A percentile compares a stretch with the other conserved stretches of the same genome.
Conservation (phyloP, 495 filamentous ascomycete genomes). For the Talaromyces nanjingensis region DNA sequence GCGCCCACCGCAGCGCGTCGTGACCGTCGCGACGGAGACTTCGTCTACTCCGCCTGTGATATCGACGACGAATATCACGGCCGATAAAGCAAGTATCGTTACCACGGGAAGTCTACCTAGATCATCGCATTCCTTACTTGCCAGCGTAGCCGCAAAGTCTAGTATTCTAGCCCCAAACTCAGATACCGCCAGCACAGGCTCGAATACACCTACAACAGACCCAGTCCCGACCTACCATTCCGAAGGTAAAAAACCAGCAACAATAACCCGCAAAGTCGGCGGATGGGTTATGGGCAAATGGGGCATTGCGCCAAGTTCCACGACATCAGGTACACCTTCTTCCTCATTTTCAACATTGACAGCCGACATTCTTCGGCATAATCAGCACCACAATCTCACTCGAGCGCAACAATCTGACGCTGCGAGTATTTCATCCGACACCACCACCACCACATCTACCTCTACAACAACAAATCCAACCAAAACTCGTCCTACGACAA, state of each 20-base stretch:
- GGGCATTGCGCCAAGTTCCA: slow-evolving; percentile 27
- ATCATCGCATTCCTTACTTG: slow-evolving; percentile 31
- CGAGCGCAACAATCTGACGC: slow-evolving; percentile 9
- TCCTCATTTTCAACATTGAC: slow-evolving; percentile 11
- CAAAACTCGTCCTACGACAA: slow-evolving; percentile 10
- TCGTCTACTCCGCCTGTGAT: slow-evolving; percentile 36
- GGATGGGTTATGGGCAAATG: slow-evolving; percentile 52
- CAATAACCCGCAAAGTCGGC: slow-evolving; percentile 39
- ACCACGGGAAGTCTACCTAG: slow-evolving; percentile 13
- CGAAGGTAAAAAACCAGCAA: slow-evolving; percentile 20
- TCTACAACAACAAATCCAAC: slow-evolving; percentile 2
- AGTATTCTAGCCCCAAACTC: not conserved
- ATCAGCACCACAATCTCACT: not conserved
- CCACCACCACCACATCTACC: slow-evolving; percentile 12
- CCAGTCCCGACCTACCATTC: slow-evolving; percentile 15
- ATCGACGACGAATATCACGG: slow-evolving; percentile 38
- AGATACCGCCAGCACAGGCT: slow-evolving; percentile 13
- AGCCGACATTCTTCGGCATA: not conserved
- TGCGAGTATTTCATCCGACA: slow-evolving; percentile 12
- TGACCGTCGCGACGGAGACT: slow-evolving; percentile 26
- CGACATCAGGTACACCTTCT: slow-evolving; percentile 11
- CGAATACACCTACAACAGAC: not conserved
- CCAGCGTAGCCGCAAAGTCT: slow-evolving; percentile 28
- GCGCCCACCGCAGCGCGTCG: slow-evolving; percentile 30
- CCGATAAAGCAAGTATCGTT: slow-evolving; percentile 20